Percentiles rank a stretch among this genome's conserved stretches.
Conservation (phyloP, 345 rosid species). For the Trapa bicornis region DNA sequence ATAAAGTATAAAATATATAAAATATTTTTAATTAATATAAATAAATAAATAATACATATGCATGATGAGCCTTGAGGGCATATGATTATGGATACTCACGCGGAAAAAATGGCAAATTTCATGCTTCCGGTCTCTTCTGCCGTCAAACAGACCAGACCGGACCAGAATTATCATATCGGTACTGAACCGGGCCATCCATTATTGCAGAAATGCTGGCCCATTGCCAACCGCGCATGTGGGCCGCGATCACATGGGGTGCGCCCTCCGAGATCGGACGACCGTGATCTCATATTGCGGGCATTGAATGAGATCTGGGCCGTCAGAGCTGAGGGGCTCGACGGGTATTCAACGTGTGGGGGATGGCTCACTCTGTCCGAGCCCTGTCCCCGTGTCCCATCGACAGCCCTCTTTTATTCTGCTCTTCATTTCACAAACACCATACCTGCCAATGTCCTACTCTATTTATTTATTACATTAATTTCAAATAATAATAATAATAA, state of each 20-base stretch:
- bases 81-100: too few species aligned
- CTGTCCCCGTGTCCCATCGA: conserved; percentile 27
- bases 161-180: not conserved
- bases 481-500: too few species aligned
- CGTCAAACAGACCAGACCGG: not conserved
- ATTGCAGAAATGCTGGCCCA: conserved; percentile 7
- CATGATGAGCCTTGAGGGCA: too few species aligned
- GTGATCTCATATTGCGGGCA: not conserved
- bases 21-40: too few species aligned
- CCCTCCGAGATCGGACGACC: conserved; percentile 15
- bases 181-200: not conserved
- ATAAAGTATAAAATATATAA: too few species aligned
- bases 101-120: too few species aligned
- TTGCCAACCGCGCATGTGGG: conserved; percentile 28
- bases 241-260: conserved; percentile 21
- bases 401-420: conserved; percentile 20
- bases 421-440: conserved; percentile 22
- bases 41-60: too few species aligned
- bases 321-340: conserved; percentile 1
- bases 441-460: conserved; percentile 15
- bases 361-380: conserved; percentile 29
- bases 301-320: conserved; percentile 12
- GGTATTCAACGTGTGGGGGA: conserved; percentile 15
- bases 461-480: too few species aligned
- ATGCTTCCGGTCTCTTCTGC: too few species aligned